Conservation (phyloP, 164 flowering plant species). For the Magnolia officinalis region DNA sequence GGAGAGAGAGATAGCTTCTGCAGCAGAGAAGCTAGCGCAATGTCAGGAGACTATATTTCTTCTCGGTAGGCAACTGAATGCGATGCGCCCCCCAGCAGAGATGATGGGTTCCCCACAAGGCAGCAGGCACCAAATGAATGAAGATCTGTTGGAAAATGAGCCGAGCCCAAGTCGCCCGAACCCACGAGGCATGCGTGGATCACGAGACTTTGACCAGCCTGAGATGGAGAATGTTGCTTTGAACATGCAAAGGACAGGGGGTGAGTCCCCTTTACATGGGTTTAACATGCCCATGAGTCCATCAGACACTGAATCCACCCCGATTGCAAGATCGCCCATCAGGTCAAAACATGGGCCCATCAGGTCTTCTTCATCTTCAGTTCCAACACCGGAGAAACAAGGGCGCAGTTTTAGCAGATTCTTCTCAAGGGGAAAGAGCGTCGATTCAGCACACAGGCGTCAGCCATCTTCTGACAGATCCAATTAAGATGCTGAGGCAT, state of each 20-base stretch:
- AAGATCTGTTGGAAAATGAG: slow-evolving; percentile 39
- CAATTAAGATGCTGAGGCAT: neutral
- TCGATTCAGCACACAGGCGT: slow-evolving; percentile 1
- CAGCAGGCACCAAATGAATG: slow-evolving; percentile 37
- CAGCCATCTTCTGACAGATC: neutral
- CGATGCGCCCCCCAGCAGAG: slow-evolving; percentile 61
- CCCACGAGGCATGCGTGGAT: slow-evolving; percentile 8
- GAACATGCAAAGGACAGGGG: slow-evolving; percentile 23
- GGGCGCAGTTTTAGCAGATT: slow-evolving; percentile 78
- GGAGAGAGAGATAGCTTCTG: slow-evolving; percentile 77
- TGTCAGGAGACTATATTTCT: slow-evolving; percentile 94
- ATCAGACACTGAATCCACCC: slow-evolving; percentile 42
- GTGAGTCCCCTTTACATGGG: slow-evolving; percentile 43
- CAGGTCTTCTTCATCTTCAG: slow-evolving; percentile 49
- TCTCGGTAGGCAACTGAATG: slow-evolving; percentile 77
- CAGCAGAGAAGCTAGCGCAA: slow-evolving; percentile 91
- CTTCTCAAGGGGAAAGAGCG: slow-evolving; percentile 65
- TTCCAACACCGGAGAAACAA: slow-evolving; percentile 73
- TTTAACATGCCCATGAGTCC: slow-evolving; percentile 32
- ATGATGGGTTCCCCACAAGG: slow-evolving; percentile 39
- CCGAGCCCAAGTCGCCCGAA: slow-evolving; percentile 28
- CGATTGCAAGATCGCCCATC: slow-evolving; percentile 43
- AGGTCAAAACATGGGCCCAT: slow-evolving; percentile 51
- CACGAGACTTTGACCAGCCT: slow-evolving; percentile 35
- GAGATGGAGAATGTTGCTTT: slow-evolving; percentile 36